These are phyloP conservation scores for Heterobasidion annosum DNA, from an alignment of 1,284 basidiomycete species.

Conservation along the genomic window DNA sequence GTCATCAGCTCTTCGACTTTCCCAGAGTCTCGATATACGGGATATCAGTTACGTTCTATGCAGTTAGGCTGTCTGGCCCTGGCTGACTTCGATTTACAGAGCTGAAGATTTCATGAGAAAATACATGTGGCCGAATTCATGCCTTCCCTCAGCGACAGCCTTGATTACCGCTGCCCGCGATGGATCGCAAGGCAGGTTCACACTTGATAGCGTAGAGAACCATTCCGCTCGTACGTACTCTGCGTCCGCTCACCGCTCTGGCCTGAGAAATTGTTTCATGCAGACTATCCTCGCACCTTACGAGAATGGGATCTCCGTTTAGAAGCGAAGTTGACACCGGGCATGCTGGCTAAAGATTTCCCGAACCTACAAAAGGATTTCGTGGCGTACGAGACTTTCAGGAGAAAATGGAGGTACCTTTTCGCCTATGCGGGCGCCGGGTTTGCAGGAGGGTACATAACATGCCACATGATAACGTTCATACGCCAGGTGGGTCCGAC, in stretches of 20 bases:
- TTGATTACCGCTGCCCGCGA: constrained; percentile 58
- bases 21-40: constrained; percentile 67
- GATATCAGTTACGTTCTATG: constrained; percentile 46
- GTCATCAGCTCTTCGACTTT: constrained; percentile 81
- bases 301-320: constrained; percentile 81
- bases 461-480: constrained; percentile 60
- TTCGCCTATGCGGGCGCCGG: constrained; percentile 72
- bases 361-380: constrained; percentile 39
- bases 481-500: constrained; percentile 18
- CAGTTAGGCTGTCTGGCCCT: background rate
- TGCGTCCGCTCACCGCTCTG: background rate
- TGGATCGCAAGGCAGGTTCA: constrained; percentile 64
- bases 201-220: constrained; percentile 82
- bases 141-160: constrained; percentile 73
- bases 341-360: constrained; percentile 45
- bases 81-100: constrained; percentile 23
- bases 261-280: background rate
- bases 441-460: constrained; percentile 68
- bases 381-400: constrained; percentile 53
- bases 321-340: constrained; percentile 50
- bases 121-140: constrained; percentile 92
- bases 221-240: constrained; percentile 59
- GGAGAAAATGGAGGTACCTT: constrained; percentile 71
- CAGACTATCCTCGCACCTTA: constrained; percentile 85
- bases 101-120: constrained; percentile 86